A percentile compares a stretch with the other conserved stretches of the same genome.
These are phyloP conservation scores for Aphanomyces astaci DNA, from an alignment of 352 stramenopile genomes.

Conservation along the genomic window DNA sequence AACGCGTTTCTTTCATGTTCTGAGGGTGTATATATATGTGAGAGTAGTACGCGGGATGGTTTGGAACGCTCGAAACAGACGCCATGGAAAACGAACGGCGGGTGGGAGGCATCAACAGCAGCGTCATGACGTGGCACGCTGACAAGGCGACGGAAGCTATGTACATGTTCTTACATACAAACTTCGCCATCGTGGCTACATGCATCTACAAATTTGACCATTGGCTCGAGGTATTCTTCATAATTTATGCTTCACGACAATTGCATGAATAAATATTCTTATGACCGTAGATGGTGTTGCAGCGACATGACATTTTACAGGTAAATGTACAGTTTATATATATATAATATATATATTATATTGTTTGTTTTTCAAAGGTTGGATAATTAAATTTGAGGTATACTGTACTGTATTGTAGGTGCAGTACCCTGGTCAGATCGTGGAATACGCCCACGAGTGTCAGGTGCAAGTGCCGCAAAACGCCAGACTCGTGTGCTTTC, in stretches of 20 bases:
- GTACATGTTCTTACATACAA: conserved; percentile 34
- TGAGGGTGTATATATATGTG: no score
- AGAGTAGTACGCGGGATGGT: conserved; percentile 19
- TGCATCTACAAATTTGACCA: conserved; percentile 85
- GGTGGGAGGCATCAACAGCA: conserved; percentile 60
- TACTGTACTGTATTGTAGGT: conserved; percentile 43
- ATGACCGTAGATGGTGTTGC: not conserved
- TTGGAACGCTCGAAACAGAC: conserved; percentile 51
- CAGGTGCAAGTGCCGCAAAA: conserved; percentile 24
- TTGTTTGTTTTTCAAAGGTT: no score
- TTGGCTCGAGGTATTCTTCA: conserved; percentile 58
- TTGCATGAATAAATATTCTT: not conserved
- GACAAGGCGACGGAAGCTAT: conserved; percentile 19
- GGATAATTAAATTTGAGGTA: not conserved
- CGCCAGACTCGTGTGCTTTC: conserved; percentile 69
- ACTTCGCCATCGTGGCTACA: conserved; percentile 34
- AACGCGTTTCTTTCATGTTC: not conserved
- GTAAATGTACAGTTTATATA: no score
- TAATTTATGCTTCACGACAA: not conserved
- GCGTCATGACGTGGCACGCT: conserved; percentile 48
- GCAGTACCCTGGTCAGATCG: conserved; percentile 38
- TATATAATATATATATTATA: no score
- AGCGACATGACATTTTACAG: not conserved
- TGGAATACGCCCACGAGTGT: conserved; percentile 50
- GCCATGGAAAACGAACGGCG: conserved; percentile 63